Evolutionary conservation across 371 early-diverging fungal genomes (phyloP), one percentile per base, ranked within the genome.

Genomic region (Haplosporangium sp.): DNA sequence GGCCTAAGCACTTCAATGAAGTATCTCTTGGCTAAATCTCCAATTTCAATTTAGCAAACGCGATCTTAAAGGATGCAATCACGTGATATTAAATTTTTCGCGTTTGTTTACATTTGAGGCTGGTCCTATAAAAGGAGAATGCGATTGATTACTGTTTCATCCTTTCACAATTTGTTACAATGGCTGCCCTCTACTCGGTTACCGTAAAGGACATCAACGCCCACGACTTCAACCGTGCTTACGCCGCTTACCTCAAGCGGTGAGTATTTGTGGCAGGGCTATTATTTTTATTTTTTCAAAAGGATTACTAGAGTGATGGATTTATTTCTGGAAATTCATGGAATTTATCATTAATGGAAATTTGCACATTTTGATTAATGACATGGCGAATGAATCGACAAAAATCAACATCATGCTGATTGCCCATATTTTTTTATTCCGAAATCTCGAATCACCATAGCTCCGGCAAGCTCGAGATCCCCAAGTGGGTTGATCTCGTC

Each of bases 401-500:
- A 62, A 64, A 50, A 45, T 57, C 45, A 34, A 42, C 44, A 42
- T 8, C 9, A 42, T 42, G 44, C 44, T 42, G 44, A 42, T 42
- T 11, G 44, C 44, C 57, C 9, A 15, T 48, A 27, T 35, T 11
- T 61, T 42, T 63, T 75, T 47, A 69, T 69, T 13, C 19, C 53
- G 15, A 10, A 45, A 45, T 45, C 45, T 13, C 11, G 19, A 34
- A 94, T 94, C 78, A 94, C 97, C 76, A 98, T 81, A 81, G 82
- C 76, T 93, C 96, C 81, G 98, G 98, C 83, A 97, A 97, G 93
- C 93, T 99, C 86, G 95, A 95, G 84, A 94, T 99, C 82, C 99
- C 98, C 86, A 94, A 93, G 90, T 98, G 98, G 98, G 96, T 96
- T 76, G 98, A 99, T 87, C 87, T 97, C 83, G 98, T 96, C 89